Evolutionary conservation across 208 protist species (phyloP), one percentile per base, ranked within the genome.

Genomic region (Ichthyophonus hoferi): DNA sequence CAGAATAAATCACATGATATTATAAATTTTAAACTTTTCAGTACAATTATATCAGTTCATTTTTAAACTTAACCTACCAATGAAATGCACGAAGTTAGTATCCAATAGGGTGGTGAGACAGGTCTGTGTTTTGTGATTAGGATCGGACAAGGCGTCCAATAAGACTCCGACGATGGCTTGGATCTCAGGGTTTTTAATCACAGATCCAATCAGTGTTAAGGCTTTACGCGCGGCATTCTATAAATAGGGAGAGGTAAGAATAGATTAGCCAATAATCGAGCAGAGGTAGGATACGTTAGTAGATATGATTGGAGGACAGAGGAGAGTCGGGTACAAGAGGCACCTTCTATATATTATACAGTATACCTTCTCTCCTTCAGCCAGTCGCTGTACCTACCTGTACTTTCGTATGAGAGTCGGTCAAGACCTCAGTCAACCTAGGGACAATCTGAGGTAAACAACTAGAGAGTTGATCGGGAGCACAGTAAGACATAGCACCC

Each of bases 181-280:
- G 78, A 96, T 94, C 86, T 96, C 95, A 7, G 95, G 94, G 89
- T 97, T 97, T 78, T 89, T 88, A 58, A 97, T 96, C n/a, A 96
- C 94, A n/a, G 89, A 76, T 41, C 93, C 94, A 79, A 96, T 96
- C 43, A 93, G 79, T 12, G 79, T 82, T n/a, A 97, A 92, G n/a
- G 94, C 94, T 17, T 87, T 86, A 37, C 91, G 79, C 2, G 92
- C 94, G 2, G 93, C 93, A 38, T 93, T 87, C 79, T 95, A 89
- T n/a, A 91, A 87, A 24, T n/a, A n/a, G 7, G 50, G 50, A 67
- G 50, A 67, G n/a, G n/a, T n/a, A n/a, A n/a, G n/a, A n/a, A n/a
- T n/a, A n/a, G n/a, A n/a, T n/a, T n/a, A n/a, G n/a, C n/a, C n/a
- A n/a, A n/a, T n/a, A n/a, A n/a, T n/a, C n/a, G n/a, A n/a, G n/a